Evolutionary conservation across 768 basidiomycete genomes (phyloP).

Genomic region (Phallus indusiatus): DNA sequence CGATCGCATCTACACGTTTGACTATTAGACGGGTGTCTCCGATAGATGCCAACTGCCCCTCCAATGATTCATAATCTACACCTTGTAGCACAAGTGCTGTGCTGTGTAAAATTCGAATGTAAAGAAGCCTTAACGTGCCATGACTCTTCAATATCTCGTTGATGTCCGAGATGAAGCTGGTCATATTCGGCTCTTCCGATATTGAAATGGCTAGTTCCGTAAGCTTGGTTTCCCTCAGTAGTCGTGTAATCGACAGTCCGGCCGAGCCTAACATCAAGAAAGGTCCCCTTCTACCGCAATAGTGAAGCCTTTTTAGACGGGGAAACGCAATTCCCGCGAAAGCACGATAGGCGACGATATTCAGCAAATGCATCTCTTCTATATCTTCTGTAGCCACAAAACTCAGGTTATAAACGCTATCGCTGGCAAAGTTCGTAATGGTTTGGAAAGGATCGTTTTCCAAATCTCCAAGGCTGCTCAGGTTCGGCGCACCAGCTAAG

Average conservation of each 20-base stretch:
- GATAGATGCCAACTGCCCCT: not conserved
- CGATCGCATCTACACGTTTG: not conserved
- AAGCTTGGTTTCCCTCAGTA: not conserved
- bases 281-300: not conserved
- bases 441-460: not conserved
- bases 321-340: not conserved
- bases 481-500: not conserved
- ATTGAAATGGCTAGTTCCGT: not conserved
- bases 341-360: not conserved
- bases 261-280: not conserved
- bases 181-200: not conserved
- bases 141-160: not conserved
- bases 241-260: not conserved
- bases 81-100: not conserved
- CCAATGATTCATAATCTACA: not conserved
- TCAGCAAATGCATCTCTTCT: constrained; percentile 1
- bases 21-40: not conserved
- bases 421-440: constrained; percentile 3
- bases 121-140: not conserved
- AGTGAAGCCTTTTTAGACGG: not conserved
- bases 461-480: not conserved
- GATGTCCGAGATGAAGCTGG: not conserved
- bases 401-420: not conserved
- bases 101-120: not conserved
- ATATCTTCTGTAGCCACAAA: not conserved